Evolutionary conservation across 768 basidiomycete genomes (phyloP).

Genomic region (Clathrus columnatus): DNA sequence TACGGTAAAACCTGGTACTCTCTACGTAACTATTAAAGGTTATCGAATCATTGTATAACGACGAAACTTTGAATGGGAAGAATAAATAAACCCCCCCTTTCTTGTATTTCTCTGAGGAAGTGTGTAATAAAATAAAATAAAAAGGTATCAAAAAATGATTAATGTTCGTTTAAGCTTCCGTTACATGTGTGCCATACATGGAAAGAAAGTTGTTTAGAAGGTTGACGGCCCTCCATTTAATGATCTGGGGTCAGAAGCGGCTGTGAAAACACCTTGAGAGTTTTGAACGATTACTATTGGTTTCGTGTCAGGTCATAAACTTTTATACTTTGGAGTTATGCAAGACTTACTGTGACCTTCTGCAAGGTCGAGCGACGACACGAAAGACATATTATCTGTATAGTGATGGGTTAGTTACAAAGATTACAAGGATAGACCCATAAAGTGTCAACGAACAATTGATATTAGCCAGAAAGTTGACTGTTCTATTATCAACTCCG

Average conservation of each 20-base stretch:
- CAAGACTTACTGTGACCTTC: background rate
- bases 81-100: too few species aligned
- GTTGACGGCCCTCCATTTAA: conserved; percentile 7
- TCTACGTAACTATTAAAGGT: conserved; percentile 1
- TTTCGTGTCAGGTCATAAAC: background rate
- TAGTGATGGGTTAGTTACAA: background rate
- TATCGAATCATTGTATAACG: too few species aligned
- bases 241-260: conserved; percentile 12
- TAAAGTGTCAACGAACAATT: conserved; percentile 8
- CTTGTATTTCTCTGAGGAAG: too few species aligned
- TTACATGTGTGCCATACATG: too few species aligned
- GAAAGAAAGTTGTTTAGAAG: too few species aligned
- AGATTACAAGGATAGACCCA: background rate
- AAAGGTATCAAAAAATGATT: too few species aligned
- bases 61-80: too few species aligned
- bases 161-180: too few species aligned
- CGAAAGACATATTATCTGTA: background rate
- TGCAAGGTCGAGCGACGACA: background rate
- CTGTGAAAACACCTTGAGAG: conserved; percentile 6
- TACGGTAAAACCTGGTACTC: conserved; percentile 29
- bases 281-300: background rate
- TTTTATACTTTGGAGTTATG: background rate
- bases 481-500: conserved; percentile 14
- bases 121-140: too few species aligned
- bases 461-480: conserved; percentile 13